Evolutionary conservation across 805 yeast species (phyloP).

Genomic region (Candida xiaguanensis): DNA sequence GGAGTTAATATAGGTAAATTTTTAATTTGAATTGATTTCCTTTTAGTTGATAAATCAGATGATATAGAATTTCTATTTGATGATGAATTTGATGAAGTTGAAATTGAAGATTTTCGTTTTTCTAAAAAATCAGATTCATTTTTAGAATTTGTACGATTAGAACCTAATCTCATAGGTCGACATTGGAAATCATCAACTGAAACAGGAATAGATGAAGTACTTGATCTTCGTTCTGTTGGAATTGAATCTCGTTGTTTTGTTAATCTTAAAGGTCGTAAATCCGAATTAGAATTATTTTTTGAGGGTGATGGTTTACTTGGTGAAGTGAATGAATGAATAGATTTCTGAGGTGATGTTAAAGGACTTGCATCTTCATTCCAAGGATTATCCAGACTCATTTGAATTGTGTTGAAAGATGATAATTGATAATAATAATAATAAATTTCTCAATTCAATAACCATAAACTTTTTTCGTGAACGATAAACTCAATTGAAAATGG

Average conservation of each 20-base stretch:
- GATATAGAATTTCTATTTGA: conserved; percentile 3
- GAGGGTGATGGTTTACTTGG: background rate
- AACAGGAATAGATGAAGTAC: conserved; percentile 3
- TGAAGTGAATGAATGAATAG: background rate
- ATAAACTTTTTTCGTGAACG: too few relatives aligned
- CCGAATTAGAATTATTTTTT: background rate
- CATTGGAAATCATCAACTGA: conserved; percentile 31
- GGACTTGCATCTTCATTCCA: background rate
- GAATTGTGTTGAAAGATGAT: background rate
- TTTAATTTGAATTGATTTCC: conserved; percentile 31
- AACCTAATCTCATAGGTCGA: conserved; percentile 33
- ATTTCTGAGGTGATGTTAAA: conserved; percentile 1
- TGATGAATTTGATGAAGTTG: background rate
- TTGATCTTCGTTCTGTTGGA: background rate
- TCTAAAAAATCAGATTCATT: background rate
- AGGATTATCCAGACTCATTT: conserved; percentile 8
- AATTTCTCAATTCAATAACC: too few relatives aligned
- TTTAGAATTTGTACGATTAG: conserved; percentile 8
- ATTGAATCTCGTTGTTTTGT: conserved; percentile 20
- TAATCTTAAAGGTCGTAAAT: conserved; percentile 26
- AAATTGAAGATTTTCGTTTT: conserved; percentile 2
- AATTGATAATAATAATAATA: too few relatives aligned
- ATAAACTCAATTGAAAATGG: too few relatives aligned
- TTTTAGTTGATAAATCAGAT: conserved; percentile 8
- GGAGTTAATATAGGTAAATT: conserved; percentile 27